phyloP scores from a whole-genome alignment of 2,329 filamentous ascomycete genomes.

The Diaporthe vexans region DNA sequence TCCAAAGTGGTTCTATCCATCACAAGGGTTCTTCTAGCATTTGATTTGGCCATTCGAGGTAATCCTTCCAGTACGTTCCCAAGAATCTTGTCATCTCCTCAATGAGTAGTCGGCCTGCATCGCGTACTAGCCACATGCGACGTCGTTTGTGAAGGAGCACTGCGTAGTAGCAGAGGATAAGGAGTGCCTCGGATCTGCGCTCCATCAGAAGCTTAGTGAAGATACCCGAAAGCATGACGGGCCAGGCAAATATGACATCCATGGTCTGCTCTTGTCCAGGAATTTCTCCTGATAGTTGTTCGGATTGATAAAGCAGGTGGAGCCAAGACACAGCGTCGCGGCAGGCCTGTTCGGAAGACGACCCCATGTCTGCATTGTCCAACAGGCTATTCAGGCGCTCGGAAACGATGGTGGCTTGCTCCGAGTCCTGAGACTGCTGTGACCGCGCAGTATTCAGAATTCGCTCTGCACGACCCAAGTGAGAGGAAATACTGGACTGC shows the following conservation, averaged over 20 bases:
- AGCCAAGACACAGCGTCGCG: not conserved
- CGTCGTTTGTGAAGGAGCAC: not conserved
- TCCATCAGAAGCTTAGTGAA: not conserved
- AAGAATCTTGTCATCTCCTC: not conserved
- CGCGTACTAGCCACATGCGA: not conserved
- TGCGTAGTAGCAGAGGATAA: not conserved
- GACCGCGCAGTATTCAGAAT: not conserved
- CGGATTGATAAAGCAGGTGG: not conserved
- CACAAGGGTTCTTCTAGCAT: not conserved
- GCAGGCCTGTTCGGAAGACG: not conserved
- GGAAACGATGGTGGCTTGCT: not conserved
- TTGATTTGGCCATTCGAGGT: conserved; percentile 12
- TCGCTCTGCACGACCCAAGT: not conserved
- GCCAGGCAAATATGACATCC: not conserved
- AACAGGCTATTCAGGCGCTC: not conserved
- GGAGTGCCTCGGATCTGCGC: not conserved
- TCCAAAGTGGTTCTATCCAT: not conserved
- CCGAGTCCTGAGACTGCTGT: not conserved
- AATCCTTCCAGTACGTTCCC: not conserved
- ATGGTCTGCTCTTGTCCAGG: not conserved
- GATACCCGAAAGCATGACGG: not conserved
- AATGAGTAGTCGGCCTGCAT: conserved; percentile 3
- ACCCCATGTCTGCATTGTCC: not conserved
- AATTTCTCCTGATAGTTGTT: too few species aligned
- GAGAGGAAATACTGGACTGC: not conserved